Base-by-base conservation (phyloP, 495 filamentous ascomycete genomes). In the Parachaetomium inaequale region DNA sequence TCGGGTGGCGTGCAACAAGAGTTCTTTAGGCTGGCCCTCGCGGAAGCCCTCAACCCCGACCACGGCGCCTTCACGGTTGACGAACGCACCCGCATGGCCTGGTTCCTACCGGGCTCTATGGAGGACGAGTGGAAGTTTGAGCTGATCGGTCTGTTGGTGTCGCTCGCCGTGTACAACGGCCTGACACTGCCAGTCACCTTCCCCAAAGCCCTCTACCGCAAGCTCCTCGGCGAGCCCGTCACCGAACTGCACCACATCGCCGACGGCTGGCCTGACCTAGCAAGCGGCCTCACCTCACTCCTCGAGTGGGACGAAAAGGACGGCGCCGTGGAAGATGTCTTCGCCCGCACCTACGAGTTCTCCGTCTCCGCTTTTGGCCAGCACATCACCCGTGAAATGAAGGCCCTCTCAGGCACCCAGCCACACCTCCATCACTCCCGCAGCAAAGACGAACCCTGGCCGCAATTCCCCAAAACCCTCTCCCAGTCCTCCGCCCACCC, bases 1-100 rank as follows among this genome's bases (percentile, higher is more conserved):
- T 89, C 92, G 59, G 94, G 94, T 57, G 94, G 94, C 53, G 91
- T 98, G 4, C 91, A 96, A 63, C 92, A 93, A 69, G 94, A 98
- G 61, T 98, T 96, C 74, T 97, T 98, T 76, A 85, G 89, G 34
- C 68, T 96, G 40, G 85, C 89, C 55, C 84, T 96, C 65, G 84
- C 79, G 6, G 87, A 96, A 68, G 88, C 87, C 3, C 75, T 97
- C 28, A 80, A 91, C 69, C 85, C 91, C 11, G 81, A 87, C 42
- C 89, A 88, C 65, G 92, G 84, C 21, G 72, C 76, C 69, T 97
- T 97, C 72, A 87, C 87, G 0, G 83, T 87, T 53, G 91, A 97
- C 68, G 75, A 81, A 5, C 76, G 82, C 43, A 91, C 88, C 1
- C 84, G 85, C 25, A 86, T 92, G 78, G 87, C 87, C 23, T 98